Percentiles rank a stretch among this genome's conserved stretches.
Evolutionary conservation across 2,329 filamentous ascomycete genomes (phyloP).

Genomic region (Alternaria consortialis): DNA sequence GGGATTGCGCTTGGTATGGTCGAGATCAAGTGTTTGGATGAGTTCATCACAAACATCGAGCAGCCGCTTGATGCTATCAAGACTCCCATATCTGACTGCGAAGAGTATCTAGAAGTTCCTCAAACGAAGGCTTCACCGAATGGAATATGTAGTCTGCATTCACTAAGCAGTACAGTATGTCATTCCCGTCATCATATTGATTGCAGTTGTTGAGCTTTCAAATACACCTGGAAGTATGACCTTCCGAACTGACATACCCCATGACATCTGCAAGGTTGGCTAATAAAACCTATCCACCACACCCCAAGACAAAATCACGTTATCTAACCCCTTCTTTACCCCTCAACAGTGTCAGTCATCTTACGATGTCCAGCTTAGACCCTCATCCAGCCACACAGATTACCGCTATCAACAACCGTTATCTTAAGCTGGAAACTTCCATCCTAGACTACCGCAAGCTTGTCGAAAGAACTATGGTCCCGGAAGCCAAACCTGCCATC

Average conservation of each 20-base stretch:
- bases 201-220: background rate
- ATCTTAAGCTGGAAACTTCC: background rate
- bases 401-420: background rate
- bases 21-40: background rate
- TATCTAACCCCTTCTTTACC: background rate
- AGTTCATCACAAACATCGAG: background rate
- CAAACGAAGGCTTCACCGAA: background rate
- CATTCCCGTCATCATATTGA: background rate
- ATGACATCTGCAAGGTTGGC: background rate
- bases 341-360: background rate
- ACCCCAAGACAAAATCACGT: background rate
- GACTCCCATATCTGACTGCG: background rate
- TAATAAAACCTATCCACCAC: background rate
- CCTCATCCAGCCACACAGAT: background rate
- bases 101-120: background rate
- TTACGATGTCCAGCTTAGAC: background rate
- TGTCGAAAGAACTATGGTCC: background rate
- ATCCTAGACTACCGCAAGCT: slow-evolving; percentile 1
- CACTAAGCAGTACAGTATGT: background rate
- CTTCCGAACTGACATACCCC: background rate
- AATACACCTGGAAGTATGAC: background rate
- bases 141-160: background rate
- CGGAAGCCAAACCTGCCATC: background rate
- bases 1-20: background rate
- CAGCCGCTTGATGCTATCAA: background rate